These are phyloP conservation scores for Globisporangium cystogenes DNA, from an alignment of 352 stramenopile genomes.

Conservation along the genomic window DNA sequence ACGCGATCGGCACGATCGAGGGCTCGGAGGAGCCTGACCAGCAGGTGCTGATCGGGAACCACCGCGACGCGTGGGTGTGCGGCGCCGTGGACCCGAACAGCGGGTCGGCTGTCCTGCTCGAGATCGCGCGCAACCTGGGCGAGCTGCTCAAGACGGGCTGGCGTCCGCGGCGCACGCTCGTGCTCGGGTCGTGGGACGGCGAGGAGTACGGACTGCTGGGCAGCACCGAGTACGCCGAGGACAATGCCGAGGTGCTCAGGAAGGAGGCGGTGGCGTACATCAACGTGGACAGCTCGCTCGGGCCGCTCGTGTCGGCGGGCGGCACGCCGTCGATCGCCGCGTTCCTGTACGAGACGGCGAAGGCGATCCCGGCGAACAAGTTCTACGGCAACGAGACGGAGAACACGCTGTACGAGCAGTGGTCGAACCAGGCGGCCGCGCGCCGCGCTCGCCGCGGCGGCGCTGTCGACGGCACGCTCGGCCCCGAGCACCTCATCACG, in stretches of 20 bases:
- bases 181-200: conserved; percentile 80
- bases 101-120: conserved; percentile 71
- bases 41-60: conserved; percentile 86
- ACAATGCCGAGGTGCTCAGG: conserved; percentile 42
- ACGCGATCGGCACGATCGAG: conserved; percentile 83
- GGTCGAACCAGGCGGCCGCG: conserved; percentile 20
- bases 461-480: conserved; percentile 21
- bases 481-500: conserved; percentile 30
- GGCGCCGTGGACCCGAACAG: conserved; percentile 83
- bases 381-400: conserved; percentile 24
- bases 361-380: conserved; percentile 46
- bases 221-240: conserved; percentile 79
- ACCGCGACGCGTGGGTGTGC: conserved; percentile 90
- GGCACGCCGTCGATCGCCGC: conserved; percentile 65
- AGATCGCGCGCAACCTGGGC: conserved; percentile 74
- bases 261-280: conserved; percentile 72
- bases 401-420: conserved; percentile 32
- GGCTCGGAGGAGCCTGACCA: conserved; percentile 49
- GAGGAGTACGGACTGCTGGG: conserved; percentile 84
- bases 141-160: conserved; percentile 59
- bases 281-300: conserved; percentile 78
- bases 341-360: conserved; percentile 45
- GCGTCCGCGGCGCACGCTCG: conserved; percentile 64
- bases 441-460: conserved; percentile 14
- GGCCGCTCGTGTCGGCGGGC: conserved; percentile 36